Percentiles rank a stretch among this genome's conserved stretches.
These are phyloP conservation scores for Neltuma alba DNA, from an alignment of 306 rosid genomes.

Conservation along the genomic window DNA sequence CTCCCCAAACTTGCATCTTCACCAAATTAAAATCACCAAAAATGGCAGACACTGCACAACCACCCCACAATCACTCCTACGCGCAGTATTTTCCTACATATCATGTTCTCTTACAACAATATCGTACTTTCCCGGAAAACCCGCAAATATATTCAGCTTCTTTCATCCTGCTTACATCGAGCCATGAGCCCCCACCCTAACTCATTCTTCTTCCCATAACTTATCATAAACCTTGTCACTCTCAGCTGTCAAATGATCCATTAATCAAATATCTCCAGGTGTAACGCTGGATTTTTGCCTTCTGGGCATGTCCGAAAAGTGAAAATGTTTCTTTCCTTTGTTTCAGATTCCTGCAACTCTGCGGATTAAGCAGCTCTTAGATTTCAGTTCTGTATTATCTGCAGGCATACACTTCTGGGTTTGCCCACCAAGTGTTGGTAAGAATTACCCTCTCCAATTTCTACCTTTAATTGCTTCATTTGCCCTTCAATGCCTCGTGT, in stretches of 20 bases:
- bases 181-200: constrained; percentile 30
- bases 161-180: too few relatives aligned
- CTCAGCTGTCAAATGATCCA: constrained; percentile 29
- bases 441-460: constrained; percentile 28
- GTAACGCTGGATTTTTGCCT: constrained; percentile 28
- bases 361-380: constrained; percentile 13
- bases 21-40: background rate
- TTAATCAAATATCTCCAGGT: constrained; percentile 6
- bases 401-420: constrained; percentile 26
- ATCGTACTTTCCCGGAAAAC: constrained; percentile 17
- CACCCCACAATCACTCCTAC: too few relatives aligned
- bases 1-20: constrained; percentile 20
- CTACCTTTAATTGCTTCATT: constrained; percentile 13
- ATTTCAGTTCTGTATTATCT: constrained; percentile 27
- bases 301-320: constrained; percentile 34
- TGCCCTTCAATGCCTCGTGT: background rate
- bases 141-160: constrained; percentile 28
- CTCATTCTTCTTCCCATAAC: too few relatives aligned
- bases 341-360: constrained; percentile 29
- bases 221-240: background rate
- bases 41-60: background rate
- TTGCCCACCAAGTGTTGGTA: constrained; percentile 34
- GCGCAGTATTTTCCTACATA: background rate
- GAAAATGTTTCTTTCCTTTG: background rate
- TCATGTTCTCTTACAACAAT: background rate